Evolutionary conservation across 345 rosid genomes (phyloP).

Genomic region (Odontarrhena argentea): DNA sequence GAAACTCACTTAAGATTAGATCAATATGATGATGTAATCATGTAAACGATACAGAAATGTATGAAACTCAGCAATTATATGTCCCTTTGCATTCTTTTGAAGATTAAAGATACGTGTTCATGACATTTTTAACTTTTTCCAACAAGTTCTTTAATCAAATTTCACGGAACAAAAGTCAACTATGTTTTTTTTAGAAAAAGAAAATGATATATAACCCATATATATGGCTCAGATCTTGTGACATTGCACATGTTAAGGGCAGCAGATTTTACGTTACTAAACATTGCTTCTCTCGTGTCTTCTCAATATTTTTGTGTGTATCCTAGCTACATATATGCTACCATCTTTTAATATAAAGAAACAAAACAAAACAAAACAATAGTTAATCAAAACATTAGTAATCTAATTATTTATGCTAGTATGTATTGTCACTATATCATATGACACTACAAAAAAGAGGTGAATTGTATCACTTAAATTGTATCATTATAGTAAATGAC

Average conservation of each 20-base stretch:
- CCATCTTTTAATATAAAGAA: not conserved
- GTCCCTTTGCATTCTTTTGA: not conserved
- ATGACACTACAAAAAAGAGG: no score
- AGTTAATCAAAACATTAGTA: not conserved
- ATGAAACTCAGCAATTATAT: no score
- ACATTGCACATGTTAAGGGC: constrained; percentile 39
- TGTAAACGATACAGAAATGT: no score
- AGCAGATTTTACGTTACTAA: constrained; percentile 36
- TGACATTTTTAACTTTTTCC: not conserved
- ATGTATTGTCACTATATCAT: no score
- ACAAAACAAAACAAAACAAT: no score
- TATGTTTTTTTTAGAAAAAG: not conserved
- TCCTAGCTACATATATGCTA: constrained; percentile 1
- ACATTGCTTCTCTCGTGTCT: constrained; percentile 21
- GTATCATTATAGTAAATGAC: no score
- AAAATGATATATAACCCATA: not conserved
- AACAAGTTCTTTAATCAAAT: constrained; percentile 9
- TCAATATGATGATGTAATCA: no score
- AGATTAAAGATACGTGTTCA: constrained; percentile 12
- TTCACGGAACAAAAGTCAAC: constrained; percentile 14
- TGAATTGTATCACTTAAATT: no score
- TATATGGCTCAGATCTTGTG: constrained; percentile 33
- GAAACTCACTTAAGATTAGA: no score
- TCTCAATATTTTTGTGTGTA: constrained; percentile 9
- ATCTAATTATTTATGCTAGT: not conserved